These are phyloP conservation scores for Aspergillus egyptiacus DNA, from an alignment of 495 filamentous ascomycete genomes.

Conservation along the genomic window DNA sequence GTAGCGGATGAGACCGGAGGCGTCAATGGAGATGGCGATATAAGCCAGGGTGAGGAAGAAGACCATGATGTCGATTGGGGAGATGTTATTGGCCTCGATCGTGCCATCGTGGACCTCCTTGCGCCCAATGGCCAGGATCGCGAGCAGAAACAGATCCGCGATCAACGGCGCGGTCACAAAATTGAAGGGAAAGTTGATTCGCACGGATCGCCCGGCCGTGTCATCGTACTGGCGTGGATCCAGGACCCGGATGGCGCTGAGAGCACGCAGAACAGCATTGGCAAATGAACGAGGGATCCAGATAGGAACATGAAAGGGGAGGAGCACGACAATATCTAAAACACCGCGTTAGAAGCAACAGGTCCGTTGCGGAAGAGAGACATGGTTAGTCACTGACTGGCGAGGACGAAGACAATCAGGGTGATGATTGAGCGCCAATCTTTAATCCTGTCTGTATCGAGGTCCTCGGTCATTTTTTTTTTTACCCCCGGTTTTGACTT, in stretches of 20 bases:
- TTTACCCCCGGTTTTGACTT: too few species aligned
- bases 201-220: neutral
- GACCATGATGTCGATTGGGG: constrained; percentile 11
- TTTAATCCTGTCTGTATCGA: constrained; percentile 4
- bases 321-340: constrained; percentile 8
- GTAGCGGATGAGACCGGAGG: constrained; percentile 10
- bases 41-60: constrained; percentile 13
- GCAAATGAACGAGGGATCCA: neutral
- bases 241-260: neutral
- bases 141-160: constrained; percentile 6
- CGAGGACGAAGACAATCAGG: constrained; percentile 7
- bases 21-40: constrained; percentile 13
- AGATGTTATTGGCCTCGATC: constrained; percentile 8
- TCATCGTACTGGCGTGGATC: neutral
- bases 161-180: constrained; percentile 12
- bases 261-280: neutral
- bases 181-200: constrained; percentile 7
- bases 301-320: constrained; percentile 7
- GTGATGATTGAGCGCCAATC: constrained; percentile 13
- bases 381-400: neutral
- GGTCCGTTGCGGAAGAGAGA: neutral
- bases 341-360: neutral
- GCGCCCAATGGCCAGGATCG: constrained; percentile 8
- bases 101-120: constrained; percentile 11
- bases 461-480: constrained; percentile 1